These are phyloP conservation scores for Rhodotorula sp. DNA, from an alignment of 1,284 basidiomycete genomes.

Conservation along the genomic window DNA sequence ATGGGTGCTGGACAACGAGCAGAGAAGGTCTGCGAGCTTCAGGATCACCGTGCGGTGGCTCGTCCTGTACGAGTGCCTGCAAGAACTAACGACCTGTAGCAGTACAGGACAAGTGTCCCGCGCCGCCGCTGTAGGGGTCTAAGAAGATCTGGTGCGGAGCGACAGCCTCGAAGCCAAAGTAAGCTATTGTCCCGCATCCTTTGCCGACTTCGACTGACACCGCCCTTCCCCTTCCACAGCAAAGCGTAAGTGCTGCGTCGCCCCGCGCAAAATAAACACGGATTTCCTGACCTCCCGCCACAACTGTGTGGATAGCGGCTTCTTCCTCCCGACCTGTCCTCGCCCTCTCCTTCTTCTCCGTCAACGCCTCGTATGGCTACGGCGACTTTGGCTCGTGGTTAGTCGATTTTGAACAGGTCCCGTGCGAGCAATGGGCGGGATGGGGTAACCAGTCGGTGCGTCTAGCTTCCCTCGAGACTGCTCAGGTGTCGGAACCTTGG, in stretches of 20 bases:
- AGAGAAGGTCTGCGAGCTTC: neutral
- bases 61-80: neutral
- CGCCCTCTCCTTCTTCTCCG: constrained; percentile 24
- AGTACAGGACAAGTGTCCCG: constrained; percentile 24
- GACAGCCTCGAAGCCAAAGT: constrained; percentile 13
- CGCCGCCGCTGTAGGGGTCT: neutral
- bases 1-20: constrained; percentile 2
- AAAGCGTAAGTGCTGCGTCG: neutral
- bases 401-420: constrained; percentile 2
- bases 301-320: neutral
- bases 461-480: too few relatives aligned
- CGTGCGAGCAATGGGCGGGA: constrained; percentile 20
- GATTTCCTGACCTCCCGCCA: neutral
- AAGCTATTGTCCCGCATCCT: neutral
- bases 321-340: constrained; percentile 14
- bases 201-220: neutral
- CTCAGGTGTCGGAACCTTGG: too few relatives aligned
- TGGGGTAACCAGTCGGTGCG: constrained; percentile 18
- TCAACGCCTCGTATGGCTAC: constrained; percentile 17
- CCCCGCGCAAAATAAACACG: too few relatives aligned
- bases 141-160: constrained; percentile 17
- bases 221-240: neutral
- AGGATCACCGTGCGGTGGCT: constrained; percentile 11
- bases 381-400: constrained; percentile 24
- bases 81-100: neutral